phyloP scores from a whole-genome alignment of 805 yeast species.

The Alloascoidea africana region DNA sequence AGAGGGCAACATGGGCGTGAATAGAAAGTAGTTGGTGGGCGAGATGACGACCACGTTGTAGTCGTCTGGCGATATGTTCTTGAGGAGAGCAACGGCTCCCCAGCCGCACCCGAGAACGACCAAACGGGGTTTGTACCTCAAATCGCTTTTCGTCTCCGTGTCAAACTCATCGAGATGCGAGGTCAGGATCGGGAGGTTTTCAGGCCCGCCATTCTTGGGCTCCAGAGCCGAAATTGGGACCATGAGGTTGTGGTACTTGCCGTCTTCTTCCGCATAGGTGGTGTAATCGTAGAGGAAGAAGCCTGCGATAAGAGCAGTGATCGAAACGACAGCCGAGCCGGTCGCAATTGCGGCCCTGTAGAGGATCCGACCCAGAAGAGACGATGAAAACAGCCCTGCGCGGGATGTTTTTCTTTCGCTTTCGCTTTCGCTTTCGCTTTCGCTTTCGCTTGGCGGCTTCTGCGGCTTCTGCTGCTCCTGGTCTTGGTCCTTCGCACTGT shows the following conservation, averaged over 20 bases:
- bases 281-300: slow-evolving; percentile 54
- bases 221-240: slow-evolving; percentile 37
- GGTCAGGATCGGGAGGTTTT: slow-evolving; percentile 46
- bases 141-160: slow-evolving; percentile 26
- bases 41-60: slow-evolving; percentile 54
- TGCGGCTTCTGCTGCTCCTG: too few species aligned
- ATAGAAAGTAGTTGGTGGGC: slow-evolving; percentile 53
- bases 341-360: slow-evolving; percentile 21
- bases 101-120: slow-evolving; percentile 58
- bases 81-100: slow-evolving; percentile 51
- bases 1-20: slow-evolving; percentile 54
- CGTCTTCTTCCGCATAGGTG: slow-evolving; percentile 34
- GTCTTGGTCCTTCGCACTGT: too few species aligned
- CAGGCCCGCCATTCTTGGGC: slow-evolving; percentile 55
- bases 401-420: too few species aligned
- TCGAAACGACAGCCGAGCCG: slow-evolving; percentile 28
- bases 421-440: neutral
- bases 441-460: neutral
- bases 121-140: slow-evolving; percentile 35
- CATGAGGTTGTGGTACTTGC: slow-evolving; percentile 24
- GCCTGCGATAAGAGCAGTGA: slow-evolving; percentile 25
- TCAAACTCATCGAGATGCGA: slow-evolving; percentile 45
- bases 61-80: slow-evolving; percentile 32
- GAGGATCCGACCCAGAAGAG: slow-evolving; percentile 16
- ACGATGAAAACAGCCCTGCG: too few species aligned